A percentile compares a stretch with the other conserved stretches of the same genome.
Conservation (phyloP, 1,284 basidiomycete species). For the Mycena sp. region DNA sequence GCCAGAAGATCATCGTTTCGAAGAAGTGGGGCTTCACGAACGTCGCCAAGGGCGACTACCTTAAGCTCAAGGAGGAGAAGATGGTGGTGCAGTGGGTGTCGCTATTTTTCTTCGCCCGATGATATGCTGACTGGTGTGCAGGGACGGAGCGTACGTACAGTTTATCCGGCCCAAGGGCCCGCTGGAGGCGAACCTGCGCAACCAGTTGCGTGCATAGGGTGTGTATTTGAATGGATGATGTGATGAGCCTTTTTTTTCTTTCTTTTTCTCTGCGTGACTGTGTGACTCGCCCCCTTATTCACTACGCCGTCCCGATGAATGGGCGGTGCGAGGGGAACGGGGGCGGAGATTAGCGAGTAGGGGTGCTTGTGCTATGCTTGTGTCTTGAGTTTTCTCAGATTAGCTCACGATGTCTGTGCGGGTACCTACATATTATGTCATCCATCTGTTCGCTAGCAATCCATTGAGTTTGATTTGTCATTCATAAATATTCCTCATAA, state of each 20-base stretch:
- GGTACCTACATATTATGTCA: constrained; percentile 2
- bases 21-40: constrained; percentile 99
- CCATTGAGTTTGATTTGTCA: too few species aligned
- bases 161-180: constrained; percentile 91
- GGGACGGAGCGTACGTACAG: constrained; percentile 88
- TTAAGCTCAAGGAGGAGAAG: constrained; percentile 90
- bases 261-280: not conserved
- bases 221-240: constrained; percentile 11
- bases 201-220: constrained; percentile 70
- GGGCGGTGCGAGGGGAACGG: constrained; percentile 83
- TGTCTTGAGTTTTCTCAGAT: not conserved
- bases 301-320: constrained; percentile 62
- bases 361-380: constrained; percentile 7
- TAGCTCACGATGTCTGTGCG: not conserved
- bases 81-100: constrained; percentile 82
- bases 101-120: not conserved
- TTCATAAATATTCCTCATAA: too few species aligned
- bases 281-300: constrained; percentile 10
- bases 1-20: constrained; percentile 98
- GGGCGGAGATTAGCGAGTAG: constrained; percentile 68
- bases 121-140: constrained; percentile 43
- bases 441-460: too few species aligned
- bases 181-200: constrained; percentile 86
- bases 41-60: constrained; percentile 91
- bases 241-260: too few species aligned